phyloP scores from a whole-genome alignment of 2,329 filamentous ascomycete species.

The Chaetothyriales sp. region DNA sequence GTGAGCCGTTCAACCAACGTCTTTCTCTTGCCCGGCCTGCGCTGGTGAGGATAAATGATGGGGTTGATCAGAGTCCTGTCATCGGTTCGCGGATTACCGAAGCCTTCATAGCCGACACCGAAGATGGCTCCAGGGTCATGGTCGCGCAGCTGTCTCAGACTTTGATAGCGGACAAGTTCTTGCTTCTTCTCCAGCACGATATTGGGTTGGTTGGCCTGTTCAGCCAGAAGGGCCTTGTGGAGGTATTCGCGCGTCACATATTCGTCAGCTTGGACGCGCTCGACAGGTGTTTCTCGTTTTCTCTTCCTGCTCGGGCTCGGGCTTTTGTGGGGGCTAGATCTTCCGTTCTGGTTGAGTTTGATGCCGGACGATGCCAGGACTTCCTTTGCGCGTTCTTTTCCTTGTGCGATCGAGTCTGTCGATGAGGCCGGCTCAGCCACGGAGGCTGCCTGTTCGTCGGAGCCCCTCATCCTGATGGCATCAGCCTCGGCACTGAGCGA shows the following conservation, averaged over 20 bases:
- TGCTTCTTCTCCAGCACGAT: conserved; percentile 48
- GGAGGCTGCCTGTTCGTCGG: background rate
- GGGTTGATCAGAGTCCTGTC: conserved; percentile 43
- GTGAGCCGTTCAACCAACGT: conserved; percentile 58
- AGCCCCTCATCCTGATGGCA: background rate
- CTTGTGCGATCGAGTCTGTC: conserved; percentile 37
- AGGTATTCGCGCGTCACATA: conserved; percentile 51
- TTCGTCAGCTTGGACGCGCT: conserved; percentile 42
- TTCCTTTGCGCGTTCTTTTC: conserved; percentile 46
- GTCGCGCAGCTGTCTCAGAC: conserved; percentile 44
- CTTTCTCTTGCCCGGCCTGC: conserved; percentile 60
- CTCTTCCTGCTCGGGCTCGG: conserved; percentile 22
- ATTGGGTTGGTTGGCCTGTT: conserved; percentile 39
- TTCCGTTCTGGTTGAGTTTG: conserved; percentile 19
- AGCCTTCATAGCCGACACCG: conserved; percentile 67
- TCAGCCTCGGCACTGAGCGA: background rate
- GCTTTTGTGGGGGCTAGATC: conserved; percentile 18
- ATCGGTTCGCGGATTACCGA: conserved; percentile 75
- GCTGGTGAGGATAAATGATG: conserved; percentile 65
- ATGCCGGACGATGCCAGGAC: conserved; percentile 39
- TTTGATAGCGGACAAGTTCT: conserved; percentile 55
- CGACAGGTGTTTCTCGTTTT: conserved; percentile 33
- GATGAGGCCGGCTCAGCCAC: background rate
- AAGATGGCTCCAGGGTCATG: conserved; percentile 45
- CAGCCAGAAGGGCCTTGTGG: conserved; percentile 39